These are phyloP conservation scores for Scedosporium minutisporum DNA, from an alignment of 2,329 filamentous ascomycete species.

Conservation along the genomic window DNA sequence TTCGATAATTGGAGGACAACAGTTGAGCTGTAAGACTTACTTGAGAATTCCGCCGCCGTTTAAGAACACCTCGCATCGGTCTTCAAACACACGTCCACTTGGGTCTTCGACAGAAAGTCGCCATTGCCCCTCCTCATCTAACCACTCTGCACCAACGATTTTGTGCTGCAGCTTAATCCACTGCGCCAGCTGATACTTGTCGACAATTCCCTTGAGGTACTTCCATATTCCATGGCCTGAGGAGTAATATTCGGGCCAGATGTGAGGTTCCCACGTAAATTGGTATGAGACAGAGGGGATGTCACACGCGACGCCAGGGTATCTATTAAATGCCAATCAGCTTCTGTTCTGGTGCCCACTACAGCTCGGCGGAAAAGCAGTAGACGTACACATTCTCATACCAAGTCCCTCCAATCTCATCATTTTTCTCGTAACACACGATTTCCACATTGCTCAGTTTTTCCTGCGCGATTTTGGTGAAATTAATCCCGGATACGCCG, in stretches of 20 bases:
- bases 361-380: neutral
- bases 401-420: slow-evolving; percentile 10
- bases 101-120: neutral
- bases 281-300: slow-evolving; percentile 4
- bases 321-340: neutral
- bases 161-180: neutral
- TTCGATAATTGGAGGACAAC: too few relatives aligned
- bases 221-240: neutral
- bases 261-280: neutral
- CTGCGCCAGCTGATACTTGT: neutral
- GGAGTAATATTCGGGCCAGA: neutral
- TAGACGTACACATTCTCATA: slow-evolving; percentile 4
- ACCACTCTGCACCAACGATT: neutral
- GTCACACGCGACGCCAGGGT: slow-evolving; percentile 10
- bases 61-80: neutral
- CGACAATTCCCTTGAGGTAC: neutral
- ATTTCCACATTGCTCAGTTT: slow-evolving; percentile 6
- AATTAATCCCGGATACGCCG: neutral
- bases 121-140: neutral
- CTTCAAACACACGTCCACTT: neutral
- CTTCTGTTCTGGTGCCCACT: too few relatives aligned
- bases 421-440: slow-evolving; percentile 10
- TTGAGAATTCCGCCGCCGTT: neutral
- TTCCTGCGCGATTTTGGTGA: neutral
- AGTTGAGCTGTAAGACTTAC: too few relatives aligned